Percentiles rank a stretch among this genome's conserved stretches.
phyloP scores from a whole-genome alignment of 2,329 filamentous ascomycete genomes.

The Apiospora rasikravindrae region DNA sequence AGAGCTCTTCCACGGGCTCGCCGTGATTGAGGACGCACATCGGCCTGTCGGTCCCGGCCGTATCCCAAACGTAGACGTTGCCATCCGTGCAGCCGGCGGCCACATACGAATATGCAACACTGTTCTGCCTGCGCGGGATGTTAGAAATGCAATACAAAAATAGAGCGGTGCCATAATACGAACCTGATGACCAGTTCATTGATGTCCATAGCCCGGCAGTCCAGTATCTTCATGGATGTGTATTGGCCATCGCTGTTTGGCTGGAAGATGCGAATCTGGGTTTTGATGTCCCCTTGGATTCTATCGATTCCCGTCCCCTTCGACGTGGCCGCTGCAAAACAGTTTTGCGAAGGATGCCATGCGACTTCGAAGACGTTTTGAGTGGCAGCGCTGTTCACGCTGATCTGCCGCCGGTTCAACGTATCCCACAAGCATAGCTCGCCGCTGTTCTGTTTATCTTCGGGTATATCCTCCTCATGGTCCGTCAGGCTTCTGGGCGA shows the following conservation, averaged over 20 bases:
- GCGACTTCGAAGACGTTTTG: slow-evolving; percentile 69
- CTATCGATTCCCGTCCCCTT: slow-evolving; percentile 46
- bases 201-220: slow-evolving; percentile 65
- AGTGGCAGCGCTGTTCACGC: slow-evolving; percentile 55
- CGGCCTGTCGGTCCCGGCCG: slow-evolving; percentile 55
- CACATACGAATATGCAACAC: slow-evolving; percentile 54
- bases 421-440: slow-evolving; percentile 67
- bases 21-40: slow-evolving; percentile 63
- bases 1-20: slow-evolving; percentile 42
- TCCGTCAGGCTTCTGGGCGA: slow-evolving; percentile 60
- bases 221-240: slow-evolving; percentile 57
- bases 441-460: slow-evolving; percentile 61
- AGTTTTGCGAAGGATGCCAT: slow-evolving; percentile 62
- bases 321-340: slow-evolving; percentile 64
- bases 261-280: slow-evolving; percentile 63
- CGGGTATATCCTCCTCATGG: slow-evolving; percentile 63
- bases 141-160: background rate
- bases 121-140: slow-evolving; percentile 52
- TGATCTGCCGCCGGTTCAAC: slow-evolving; percentile 46
- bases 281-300: slow-evolving; percentile 51
- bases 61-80: slow-evolving; percentile 68
- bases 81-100: slow-evolving; percentile 68
- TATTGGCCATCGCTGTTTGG: slow-evolving; percentile 43
- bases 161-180: slow-evolving; percentile 22
- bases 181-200: slow-evolving; percentile 65